Evolutionary conservation across 2,329 filamentous ascomycete species (phyloP), one percentile per base, ranked within the genome.

Genomic region (Cladosporium sp.): DNA sequence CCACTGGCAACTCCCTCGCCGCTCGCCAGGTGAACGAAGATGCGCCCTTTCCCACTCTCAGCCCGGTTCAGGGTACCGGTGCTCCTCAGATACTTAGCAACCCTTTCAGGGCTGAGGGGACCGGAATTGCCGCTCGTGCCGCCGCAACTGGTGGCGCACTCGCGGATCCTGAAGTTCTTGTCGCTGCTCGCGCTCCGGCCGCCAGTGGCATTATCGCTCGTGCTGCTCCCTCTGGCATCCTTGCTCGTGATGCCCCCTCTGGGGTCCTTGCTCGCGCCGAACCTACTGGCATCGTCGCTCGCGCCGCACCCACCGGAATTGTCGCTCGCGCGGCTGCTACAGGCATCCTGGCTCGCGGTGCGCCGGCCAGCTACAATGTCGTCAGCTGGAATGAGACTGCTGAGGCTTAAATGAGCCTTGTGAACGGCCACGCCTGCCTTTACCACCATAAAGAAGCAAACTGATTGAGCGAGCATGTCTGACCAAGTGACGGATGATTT

Each of bases 311-410:
- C 16, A 42, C 42, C 19, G 19, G 38, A 2, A 9, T 31, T 10
- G 19, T n/a, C 9, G 18, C 9, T 11, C 46, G 18, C 10, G 10
- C 34, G 10, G 28, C 16, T 5, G 22, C 42, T n/a, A 42, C 34
- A 14, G 19, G 38, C 11, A 4, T 31, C 13, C 19, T n/a, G 4
- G 10, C 3, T 6, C 46, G 18, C 18, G 18, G 18, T 18, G 38
- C 16, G 2, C 35, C 42, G 16, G 35, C 42, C 33, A 35, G 43
- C n/a, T 46, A 51, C 28, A 50, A 16, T 16, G 51, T 57, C 10
- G 52, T 57, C 35, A 52, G 57, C 53, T 51, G 55, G 57, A 55
- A 57, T 31, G 54, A 56, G 42, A 49, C 52, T 31, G 44, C 18
- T 4, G 33, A 52, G 34, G 46, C 42, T 18, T 50, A 33, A 54